phyloP scores from a whole-genome alignment of 108 stramenopile genomes.

The Skeletonema menzelii region DNA sequence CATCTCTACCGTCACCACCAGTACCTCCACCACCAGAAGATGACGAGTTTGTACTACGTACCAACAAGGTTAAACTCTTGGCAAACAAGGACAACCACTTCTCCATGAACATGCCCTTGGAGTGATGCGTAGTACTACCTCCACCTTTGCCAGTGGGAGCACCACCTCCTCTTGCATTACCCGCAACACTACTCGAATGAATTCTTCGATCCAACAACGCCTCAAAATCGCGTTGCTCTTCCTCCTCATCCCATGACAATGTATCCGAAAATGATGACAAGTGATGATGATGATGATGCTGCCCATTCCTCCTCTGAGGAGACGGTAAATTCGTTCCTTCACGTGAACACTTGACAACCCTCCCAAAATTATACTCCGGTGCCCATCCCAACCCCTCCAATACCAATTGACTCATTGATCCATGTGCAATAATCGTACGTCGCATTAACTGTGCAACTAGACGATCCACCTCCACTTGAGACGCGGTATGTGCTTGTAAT shows the following conservation, averaged over 20 bases:
- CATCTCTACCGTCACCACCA: neutral
- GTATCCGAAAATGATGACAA: neutral
- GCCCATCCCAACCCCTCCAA: constrained; percentile 52
- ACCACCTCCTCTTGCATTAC: neutral
- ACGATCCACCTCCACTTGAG: constrained; percentile 52
- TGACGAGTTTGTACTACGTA: neutral
- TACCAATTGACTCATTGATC: constrained; percentile 51
- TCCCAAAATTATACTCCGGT: constrained; percentile 46
- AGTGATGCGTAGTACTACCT: constrained; percentile 5
- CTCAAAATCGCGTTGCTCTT: constrained; percentile 42
- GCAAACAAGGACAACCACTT: constrained; percentile 46
- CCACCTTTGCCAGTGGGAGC: neutral
- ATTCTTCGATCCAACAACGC: constrained; percentile 16
- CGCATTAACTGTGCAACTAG: constrained; percentile 40
- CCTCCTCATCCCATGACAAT: constrained; percentile 25
- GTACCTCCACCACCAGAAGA: neutral
- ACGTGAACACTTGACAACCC: constrained; percentile 35
- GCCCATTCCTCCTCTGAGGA: neutral
- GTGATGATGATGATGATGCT: neutral
- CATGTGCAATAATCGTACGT: constrained; percentile 55
- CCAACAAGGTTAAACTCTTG: constrained; percentile 30
- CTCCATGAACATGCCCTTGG: constrained; percentile 52
- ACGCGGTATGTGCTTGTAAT: constrained; percentile 33
- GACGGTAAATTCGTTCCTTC: constrained; percentile 5
- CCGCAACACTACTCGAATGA: neutral